Evolutionary conservation across 1,284 basidiomycete genomes (phyloP), one percentile per base, ranked within the genome.

Genomic region (Mixia osmundae): DNA sequence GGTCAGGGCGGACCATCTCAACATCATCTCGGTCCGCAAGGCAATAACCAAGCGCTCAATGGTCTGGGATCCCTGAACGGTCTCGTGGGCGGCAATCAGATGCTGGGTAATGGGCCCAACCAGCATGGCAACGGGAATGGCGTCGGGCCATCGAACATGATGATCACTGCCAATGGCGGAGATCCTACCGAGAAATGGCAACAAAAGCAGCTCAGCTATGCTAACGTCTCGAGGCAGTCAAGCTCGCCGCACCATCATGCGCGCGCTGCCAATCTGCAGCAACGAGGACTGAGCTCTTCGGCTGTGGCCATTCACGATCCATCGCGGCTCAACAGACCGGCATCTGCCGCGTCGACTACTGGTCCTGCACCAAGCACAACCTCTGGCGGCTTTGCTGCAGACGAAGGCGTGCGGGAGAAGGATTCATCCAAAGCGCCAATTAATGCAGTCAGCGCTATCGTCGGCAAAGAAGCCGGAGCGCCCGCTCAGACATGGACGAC

Each of bases 401-500:
- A 58, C 53, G 49, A 54, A 54, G 23, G 46, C 18, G 23, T 36
- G 31, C 16, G 16, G 19, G 11, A n/a, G 15, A 11, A 15, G 22
- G 23, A 38, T 37, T 12, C 28, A 7, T 30, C 28, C 9, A 19
- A 30, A 16, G 20, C 14, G 15, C 14, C 14, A 30, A 30, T 19
- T 8, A 41, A 45, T 22, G 31, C 40, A 21, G 50, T 51, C 11
- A 44, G 50, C 5, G 50, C 52, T 5, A 44, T 48, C 23, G 38
- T 47, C 18, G 41, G 43, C n/a, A 41, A 38, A 10, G 43, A 46
- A n/a, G 51, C 48, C 33, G 27, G 48, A 33, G 38, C 43, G 12
- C 18, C 44, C 15, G 27, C 7, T 44, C 49, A 58, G 41, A 54
- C 71, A 1, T 99, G 89, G 87, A 76, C 64, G 21, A 80, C 80